These are phyloP conservation scores for Glonium stellatum DNA, from an alignment of 495 filamentous ascomycete species.

Conservation along the genomic window DNA sequence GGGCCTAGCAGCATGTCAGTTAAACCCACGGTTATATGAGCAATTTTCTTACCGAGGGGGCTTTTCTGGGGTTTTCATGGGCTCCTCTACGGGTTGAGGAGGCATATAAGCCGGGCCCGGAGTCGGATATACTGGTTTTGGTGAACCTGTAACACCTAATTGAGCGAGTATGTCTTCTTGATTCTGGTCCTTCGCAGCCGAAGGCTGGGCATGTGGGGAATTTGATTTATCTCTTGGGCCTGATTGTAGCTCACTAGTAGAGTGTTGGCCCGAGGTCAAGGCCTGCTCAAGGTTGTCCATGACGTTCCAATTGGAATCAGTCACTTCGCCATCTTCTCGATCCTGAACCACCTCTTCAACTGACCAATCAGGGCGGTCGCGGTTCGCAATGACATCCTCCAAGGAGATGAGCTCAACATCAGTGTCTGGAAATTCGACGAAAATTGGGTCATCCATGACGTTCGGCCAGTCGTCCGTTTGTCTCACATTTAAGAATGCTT, in stretches of 20 bases:
- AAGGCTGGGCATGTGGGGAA: not conserved
- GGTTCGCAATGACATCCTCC: conserved; percentile 26
- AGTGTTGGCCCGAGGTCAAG: conserved; percentile 8
- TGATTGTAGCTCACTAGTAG: not conserved
- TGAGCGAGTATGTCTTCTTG: conserved; percentile 37
- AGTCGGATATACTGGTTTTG: conserved; percentile 34
- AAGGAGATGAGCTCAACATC: conserved; percentile 18
- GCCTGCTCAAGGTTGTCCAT: conserved; percentile 35
- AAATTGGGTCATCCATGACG: conserved; percentile 34
- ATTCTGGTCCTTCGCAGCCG: conserved; percentile 10
- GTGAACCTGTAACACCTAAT: conserved; percentile 36
- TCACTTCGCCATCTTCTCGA: conserved; percentile 16
- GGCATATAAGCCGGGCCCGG: conserved; percentile 25
- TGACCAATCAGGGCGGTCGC: conserved; percentile 27
- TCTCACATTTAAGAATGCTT: conserved; percentile 31
- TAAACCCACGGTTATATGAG: not conserved
- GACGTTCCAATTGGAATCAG: conserved; percentile 25
- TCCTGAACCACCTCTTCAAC: conserved; percentile 11
- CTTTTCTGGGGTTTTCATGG: not conserved
- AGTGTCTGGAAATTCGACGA: conserved; percentile 27
- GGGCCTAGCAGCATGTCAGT: not conserved
- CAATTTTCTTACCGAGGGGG: not conserved
- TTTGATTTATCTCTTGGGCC: not conserved
- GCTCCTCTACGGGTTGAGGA: not conserved
- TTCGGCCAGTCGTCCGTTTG: conserved; percentile 34